Evolutionary conservation across 1,284 basidiomycete genomes (phyloP), one percentile per base, ranked within the genome.

Genomic region (Austroboletus niveus): DNA sequence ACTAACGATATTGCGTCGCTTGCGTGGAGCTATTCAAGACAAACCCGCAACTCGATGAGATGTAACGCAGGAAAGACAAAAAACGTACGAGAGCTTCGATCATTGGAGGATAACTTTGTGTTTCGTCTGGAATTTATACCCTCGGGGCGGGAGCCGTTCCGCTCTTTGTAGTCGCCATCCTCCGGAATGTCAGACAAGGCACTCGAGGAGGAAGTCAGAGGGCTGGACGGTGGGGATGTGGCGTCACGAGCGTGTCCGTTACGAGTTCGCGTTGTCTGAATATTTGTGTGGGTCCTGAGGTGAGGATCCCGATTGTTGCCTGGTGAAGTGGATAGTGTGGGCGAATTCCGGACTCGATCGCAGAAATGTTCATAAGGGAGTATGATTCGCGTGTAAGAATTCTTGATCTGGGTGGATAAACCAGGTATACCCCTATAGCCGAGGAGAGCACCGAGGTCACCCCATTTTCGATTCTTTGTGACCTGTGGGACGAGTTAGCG

Each of bases 341-440:
- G 79, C 29, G 82, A 83, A 60, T 80, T 85, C 58, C 85, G 82
- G 40, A 88, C 87, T 44, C 85, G 81, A 48, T 87, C 83, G 52
- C 87, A 86, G 69, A 94, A 98, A 63, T 89, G 84, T 66, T 99
- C 96, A 64, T 94, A 99, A 8, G 96, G 97, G 32, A 92, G 78
- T 58, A 99, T 91, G 66, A 99, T 90, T 51, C 88, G 85, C 51
- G 80, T 80, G 72, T 98, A 99, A 4, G 94, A 92, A 59, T 85
- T 87, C 72, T 92, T 94, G 69, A 98, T 82, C 65, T 94, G 88
- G 2, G 89, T 87, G 9, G 92, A 89, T 48, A 95, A 79, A 43
- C 89, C 89, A 15, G 89, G 88, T 40, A 90, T 84, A 35, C 87
- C 86, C 49, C 81, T 78, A 71, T 93, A 94, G 7, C 93, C 94